Evolutionary conservation across 345 rosid genomes (phyloP), one percentile per base, ranked within the genome.

Genomic region (Salix purpurea): DNA sequence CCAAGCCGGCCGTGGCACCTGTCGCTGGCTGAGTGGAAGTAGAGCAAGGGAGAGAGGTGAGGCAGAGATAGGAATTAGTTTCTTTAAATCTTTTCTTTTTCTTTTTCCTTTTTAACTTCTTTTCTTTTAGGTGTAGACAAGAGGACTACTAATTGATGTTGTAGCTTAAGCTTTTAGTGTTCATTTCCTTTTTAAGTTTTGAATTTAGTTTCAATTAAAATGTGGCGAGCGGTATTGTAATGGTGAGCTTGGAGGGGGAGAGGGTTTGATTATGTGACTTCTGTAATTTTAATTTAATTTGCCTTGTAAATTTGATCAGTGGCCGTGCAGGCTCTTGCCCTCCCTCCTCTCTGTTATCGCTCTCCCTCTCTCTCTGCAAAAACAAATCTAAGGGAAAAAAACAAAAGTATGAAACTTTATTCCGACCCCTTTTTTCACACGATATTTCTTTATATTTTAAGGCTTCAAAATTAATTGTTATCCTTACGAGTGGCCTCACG

Each of bases 1-100:
- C 84, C 79, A 92, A 92, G 85, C 89, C 94, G 12, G 87, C 80
- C 24, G 89, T 88, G n/a, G 87, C 83, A 6, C 91, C 94, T 28
- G 90, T 90, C 15, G 96, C 91, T 10, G 89, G 90, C 46, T 89
- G 84, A 90, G 69, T 15, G 40, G 14, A 34, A 32, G 3, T 2
- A 9, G 36, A 6, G 32, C 23, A 23, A 42, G 60, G 44, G 44
- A 24, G 7, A 26, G 60, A 62, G 39, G 37, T 16, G 65, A 30
- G 62, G 40, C 21, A 56, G 60, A 14, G 44, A 26, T 46, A 74
- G n/a, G 39, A 67, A 61, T 73, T 50, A 32, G 71, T 71, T 75
- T 66, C 67, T 65, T 48, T 70, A 66, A 34, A 65, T 37, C 69
- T 74, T 81, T 69, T 11, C 11, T 40, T 71, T 1, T 60, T n/a